These are phyloP conservation scores for Cryphonectria carpinicola DNA, from an alignment of 2,329 filamentous ascomycete genomes.

Conservation along the genomic window DNA sequence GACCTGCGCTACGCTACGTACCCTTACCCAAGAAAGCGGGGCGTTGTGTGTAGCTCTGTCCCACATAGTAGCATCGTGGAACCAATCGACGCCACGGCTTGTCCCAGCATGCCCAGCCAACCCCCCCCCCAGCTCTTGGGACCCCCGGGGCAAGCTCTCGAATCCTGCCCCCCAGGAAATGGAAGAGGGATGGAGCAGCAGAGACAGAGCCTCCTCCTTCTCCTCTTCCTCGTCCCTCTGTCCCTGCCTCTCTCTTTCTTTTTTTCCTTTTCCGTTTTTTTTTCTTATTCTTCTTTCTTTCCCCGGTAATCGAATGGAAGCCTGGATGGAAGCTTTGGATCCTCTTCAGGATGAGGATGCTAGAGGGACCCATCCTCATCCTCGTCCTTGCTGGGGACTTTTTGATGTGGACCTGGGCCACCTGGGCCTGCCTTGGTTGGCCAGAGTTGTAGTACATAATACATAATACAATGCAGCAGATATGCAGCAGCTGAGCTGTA, in stretches of 20 bases:
- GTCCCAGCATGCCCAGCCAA: constrained; percentile 8
- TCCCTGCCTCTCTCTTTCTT: too few relatives aligned
- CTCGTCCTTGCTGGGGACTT: not conserved
- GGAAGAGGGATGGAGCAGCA: not conserved
- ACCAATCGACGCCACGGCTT: constrained; percentile 22
- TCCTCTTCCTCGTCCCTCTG: not conserved
- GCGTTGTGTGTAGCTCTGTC: not conserved
- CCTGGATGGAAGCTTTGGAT: constrained; percentile 13
- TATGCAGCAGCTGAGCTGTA: not conserved
- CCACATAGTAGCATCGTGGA: constrained; percentile 13
- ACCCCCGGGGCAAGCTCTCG: constrained; percentile 10
- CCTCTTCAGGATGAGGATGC: not conserved
- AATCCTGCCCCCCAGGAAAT: constrained; percentile 22
- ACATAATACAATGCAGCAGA: not conserved
- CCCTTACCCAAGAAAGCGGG: constrained; percentile 20
- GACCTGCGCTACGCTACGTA: constrained; percentile 19
- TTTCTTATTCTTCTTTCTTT: not conserved
- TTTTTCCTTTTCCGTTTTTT: too few relatives aligned
- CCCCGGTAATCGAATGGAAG: constrained; percentile 14
- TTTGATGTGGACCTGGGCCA: not conserved
- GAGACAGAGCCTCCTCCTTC: constrained; percentile 18
- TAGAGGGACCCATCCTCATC: not conserved
- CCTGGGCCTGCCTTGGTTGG: not conserved
- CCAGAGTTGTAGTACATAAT: not conserved
- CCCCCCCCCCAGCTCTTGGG: constrained; percentile 3